These are phyloP conservation scores for Orobanche coerulescens DNA, from an alignment of 257 asterid species.

Conservation along the genomic window DNA sequence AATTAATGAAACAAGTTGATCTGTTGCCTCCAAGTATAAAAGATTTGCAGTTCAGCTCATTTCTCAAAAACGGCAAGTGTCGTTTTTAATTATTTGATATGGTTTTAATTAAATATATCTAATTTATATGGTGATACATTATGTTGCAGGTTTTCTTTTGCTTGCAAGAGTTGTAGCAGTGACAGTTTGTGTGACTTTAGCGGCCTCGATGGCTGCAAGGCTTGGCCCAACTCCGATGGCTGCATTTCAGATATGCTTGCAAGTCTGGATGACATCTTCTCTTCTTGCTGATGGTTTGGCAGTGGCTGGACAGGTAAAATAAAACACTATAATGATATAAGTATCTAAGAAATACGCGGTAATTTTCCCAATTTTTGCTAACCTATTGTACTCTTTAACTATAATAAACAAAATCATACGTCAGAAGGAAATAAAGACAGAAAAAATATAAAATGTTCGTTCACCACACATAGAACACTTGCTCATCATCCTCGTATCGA, in stretches of 20 bases:
- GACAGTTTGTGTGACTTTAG: conserved; percentile 81
- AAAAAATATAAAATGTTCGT: no score
- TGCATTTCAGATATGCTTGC: conserved; percentile 89
- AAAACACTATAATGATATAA: neutral
- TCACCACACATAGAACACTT: no score
- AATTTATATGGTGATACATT: neutral
- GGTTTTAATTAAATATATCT: no score
- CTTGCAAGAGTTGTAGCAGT: conserved; percentile 80
- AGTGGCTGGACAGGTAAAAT: conserved; percentile 90
- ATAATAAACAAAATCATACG: no score
- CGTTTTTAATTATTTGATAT: neutral
- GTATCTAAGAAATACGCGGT: neutral
- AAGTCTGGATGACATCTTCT: conserved; percentile 89
- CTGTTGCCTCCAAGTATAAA: conserved; percentile 66
- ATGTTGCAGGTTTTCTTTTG: conserved; percentile 46
- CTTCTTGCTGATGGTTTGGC: conserved; percentile 97
- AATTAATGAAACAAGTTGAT: conserved; percentile 57
- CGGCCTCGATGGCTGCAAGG: conserved; percentile 87
- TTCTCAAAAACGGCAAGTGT: conserved; percentile 70
- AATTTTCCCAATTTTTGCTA: no score
- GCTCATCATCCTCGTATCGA: no score
- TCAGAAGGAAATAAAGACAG: no score
- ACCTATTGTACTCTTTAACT: no score
- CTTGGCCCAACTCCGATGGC: conserved; percentile 87
- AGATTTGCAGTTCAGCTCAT: conserved; percentile 60